Evolutionary conservation across 768 basidiomycete genomes (phyloP), one percentile per base, ranked within the genome.

Genomic region (Atractiella rhizophila): DNA sequence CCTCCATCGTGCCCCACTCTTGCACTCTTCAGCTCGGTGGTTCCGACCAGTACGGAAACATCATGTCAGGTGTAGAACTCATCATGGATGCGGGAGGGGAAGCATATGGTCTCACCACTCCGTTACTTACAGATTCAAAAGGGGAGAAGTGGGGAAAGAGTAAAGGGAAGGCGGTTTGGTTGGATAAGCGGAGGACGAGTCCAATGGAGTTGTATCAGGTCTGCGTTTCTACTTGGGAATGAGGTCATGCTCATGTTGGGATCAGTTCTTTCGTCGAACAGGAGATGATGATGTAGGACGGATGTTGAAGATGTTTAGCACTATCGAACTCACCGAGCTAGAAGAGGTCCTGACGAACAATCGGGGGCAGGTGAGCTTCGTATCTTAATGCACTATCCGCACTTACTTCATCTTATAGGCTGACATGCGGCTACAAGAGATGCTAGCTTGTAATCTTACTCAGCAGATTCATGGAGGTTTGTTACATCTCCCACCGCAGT

Each of bases 11-110:
- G 48, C 57, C 66, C 18, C 63, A 68, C 39, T 64, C 64, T 4
- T 94, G 88, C 58, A 68, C 69, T 12, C 68, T 91, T 31, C 91
- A 98, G 59, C 62, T 96, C 30, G 91, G 91, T 36, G 91, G 91
- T 9, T 86, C 83, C 0, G 91, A 98, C 57, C 91, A 98, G 58
- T 91, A 85, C 79, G 91, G 91, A 13, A 98, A 98, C 56, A 94
- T 98, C 48, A 61, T 88, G 24, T 78, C 81, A 21, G 91, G 91
- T 18, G 64, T 94, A 26, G 83, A 94, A 42, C 68, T 98, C 42
- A 86, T 96, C 52, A 68, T 70, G 40, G 42, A 39, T 2, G 27
- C 4, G 6, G 36, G 30, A n/a, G 40, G n/a, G 15, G 40, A 49
- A 18, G 76, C 70, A 6, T 88, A 68, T 55, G 88, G 83, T 2